Evolutionary conservation across 2,329 filamentous ascomycete genomes (phyloP).

Genomic region (Aspergillus proliferans): DNA sequence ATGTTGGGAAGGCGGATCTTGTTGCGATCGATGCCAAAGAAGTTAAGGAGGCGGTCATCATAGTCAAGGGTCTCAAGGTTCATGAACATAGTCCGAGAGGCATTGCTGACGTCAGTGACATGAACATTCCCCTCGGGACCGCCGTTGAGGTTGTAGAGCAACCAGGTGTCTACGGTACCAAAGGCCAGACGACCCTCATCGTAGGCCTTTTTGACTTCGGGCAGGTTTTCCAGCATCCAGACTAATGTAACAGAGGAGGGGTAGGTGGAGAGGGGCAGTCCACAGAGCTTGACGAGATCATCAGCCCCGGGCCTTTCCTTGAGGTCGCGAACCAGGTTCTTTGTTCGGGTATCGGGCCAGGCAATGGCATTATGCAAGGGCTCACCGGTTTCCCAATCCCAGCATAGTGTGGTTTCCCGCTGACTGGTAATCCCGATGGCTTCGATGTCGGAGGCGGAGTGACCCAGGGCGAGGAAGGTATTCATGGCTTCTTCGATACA

Average conservation of each 20-base stretch:
- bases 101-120: conserved; percentile 83
- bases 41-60: conserved; percentile 67
- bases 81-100: conserved; percentile 91
- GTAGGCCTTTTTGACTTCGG: conserved; percentile 66
- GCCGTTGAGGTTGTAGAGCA: conserved; percentile 75
- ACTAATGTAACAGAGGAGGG: conserved; percentile 77
- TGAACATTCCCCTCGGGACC: conserved; percentile 61
- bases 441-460: conserved; percentile 61
- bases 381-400: conserved; percentile 75
- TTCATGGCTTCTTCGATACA: conserved; percentile 74
- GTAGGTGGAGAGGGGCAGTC: conserved; percentile 80
- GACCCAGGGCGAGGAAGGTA: conserved; percentile 64
- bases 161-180: conserved; percentile 83
- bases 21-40: conserved; percentile 67
- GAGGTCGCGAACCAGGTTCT: conserved; percentile 68
- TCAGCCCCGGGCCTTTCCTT: conserved; percentile 63
- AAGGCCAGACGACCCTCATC: conserved; percentile 71
- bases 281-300: conserved; percentile 63
- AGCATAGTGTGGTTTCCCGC: conserved; percentile 79
- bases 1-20: conserved; percentile 78
- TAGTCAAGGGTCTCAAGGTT: conserved; percentile 75
- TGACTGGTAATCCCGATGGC: conserved; percentile 85
- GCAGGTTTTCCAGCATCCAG: conserved; percentile 71
- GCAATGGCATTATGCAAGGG: conserved; percentile 79
- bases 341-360: conserved; percentile 82